phyloP scores from a whole-genome alignment of 2,329 filamentous ascomycete genomes.

The Penicillium aurantiogriseum region DNA sequence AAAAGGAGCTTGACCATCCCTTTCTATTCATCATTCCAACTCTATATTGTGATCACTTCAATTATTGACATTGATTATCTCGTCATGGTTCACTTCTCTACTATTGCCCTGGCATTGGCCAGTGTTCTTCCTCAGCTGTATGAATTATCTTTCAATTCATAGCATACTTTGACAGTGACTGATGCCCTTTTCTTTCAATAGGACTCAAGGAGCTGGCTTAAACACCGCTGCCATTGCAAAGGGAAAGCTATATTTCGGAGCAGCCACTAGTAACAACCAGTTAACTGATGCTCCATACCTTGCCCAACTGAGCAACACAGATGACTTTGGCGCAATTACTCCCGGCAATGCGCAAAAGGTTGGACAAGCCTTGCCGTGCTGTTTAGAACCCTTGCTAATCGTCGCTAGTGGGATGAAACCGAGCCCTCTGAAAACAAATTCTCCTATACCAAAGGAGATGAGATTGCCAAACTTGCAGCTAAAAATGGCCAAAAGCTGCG shows the following conservation, averaged over 20 bases:
- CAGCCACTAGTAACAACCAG: constrained; percentile 59
- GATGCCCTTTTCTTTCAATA: not conserved
- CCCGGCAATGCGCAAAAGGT: constrained; percentile 62
- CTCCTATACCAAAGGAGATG: constrained; percentile 58
- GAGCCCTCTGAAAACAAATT: constrained; percentile 59
- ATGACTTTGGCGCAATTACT: constrained; percentile 64
- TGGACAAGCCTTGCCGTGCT: not conserved
- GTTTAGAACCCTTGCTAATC: not conserved
- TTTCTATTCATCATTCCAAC: not conserved
- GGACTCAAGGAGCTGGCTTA: constrained; percentile 24
- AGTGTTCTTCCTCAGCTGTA: constrained; percentile 26
- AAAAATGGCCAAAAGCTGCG: constrained; percentile 51
- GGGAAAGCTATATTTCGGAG: constrained; percentile 56
- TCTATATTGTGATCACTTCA: not conserved
- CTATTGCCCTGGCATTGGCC: constrained; percentile 22
- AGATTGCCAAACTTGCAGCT: constrained; percentile 42
- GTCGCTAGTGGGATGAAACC: constrained; percentile 57
- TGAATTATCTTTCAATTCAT: not conserved
- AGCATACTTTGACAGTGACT: not conserved
- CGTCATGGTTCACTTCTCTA: constrained; percentile 22
- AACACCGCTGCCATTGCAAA: constrained; percentile 50
- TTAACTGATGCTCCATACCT: constrained; percentile 56
- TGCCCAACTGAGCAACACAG: constrained; percentile 56
- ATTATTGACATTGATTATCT: not conserved
- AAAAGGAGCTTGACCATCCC: not conserved